Conservation (phyloP, 2,329 filamentous ascomycete species). For the Sclerotinia glacialis region DNA sequence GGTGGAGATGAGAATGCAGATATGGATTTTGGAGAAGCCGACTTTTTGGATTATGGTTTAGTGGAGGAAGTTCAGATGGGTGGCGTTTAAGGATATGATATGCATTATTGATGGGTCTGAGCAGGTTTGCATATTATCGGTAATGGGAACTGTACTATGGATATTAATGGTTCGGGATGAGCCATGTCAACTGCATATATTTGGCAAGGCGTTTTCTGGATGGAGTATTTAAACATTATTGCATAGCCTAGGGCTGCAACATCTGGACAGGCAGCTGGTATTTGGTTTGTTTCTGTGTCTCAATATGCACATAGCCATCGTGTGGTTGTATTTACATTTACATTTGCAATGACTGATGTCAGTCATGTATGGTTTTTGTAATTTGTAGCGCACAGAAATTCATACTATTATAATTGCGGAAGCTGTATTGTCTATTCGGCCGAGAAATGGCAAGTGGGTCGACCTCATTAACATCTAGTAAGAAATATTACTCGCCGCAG, state of each 20-base stretch:
- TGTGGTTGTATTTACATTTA: not conserved
- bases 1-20: conserved; percentile 48
- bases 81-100: conserved; percentile 27
- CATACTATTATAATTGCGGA: not conserved
- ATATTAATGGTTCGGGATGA: not conserved
- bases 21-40: conserved; percentile 64
- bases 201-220: conserved; percentile 9
- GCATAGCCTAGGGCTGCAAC: not conserved
- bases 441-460: not conserved
- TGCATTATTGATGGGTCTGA: not conserved
- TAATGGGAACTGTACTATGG: not conserved
- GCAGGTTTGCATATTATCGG: not conserved
- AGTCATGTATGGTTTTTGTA: no score
- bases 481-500: conserved; percentile 8
- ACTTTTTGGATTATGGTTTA: conserved; percentile 54
- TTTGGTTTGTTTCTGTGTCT: not conserved
- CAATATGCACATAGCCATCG: not conserved
- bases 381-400: not conserved
- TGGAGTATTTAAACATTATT: not conserved
- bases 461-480: not conserved
- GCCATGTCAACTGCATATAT: not conserved
- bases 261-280: not conserved
- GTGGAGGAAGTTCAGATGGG: conserved; percentile 37
- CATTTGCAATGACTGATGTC: not conserved
- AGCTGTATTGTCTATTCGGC: not conserved